Evolutionary conservation across 768 basidiomycete genomes (phyloP).

Genomic region (Chalciporus chontae): DNA sequence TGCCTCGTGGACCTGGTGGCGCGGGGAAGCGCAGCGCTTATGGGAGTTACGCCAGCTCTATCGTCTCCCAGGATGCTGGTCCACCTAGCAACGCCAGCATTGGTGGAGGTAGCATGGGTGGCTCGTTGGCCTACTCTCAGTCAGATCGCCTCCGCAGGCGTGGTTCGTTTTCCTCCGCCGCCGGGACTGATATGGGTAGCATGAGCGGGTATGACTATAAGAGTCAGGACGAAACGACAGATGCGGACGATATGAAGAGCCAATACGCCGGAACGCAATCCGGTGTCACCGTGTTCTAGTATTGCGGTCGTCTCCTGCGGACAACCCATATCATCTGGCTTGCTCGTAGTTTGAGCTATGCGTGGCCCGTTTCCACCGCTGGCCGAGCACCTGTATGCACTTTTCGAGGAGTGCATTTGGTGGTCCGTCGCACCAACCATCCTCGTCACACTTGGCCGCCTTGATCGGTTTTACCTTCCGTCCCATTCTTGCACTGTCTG

Average conservation of each 20-base stretch:
- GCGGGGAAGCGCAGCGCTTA: constrained; percentile 75
- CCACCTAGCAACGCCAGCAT: constrained; percentile 59
- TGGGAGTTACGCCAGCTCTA: constrained; percentile 81
- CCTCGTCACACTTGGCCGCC: constrained; percentile 13
- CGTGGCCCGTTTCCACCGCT: constrained; percentile 1
- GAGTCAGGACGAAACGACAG: constrained; percentile 80
- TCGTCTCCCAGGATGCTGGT: constrained; percentile 88
- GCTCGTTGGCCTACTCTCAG: constrained; percentile 80
- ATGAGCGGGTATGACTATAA: constrained; percentile 79
- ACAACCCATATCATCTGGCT: constrained; percentile 4
- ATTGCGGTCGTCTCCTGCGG: neutral
- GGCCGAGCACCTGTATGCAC: constrained; percentile 12
- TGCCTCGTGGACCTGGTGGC: constrained; percentile 55
- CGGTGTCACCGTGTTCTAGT: constrained; percentile 81
- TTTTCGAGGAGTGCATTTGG: constrained; percentile 5
- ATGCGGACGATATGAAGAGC: constrained; percentile 84
- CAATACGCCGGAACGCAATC: constrained; percentile 85
- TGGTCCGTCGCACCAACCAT: constrained; percentile 8
- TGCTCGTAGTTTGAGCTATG: constrained; percentile 15
- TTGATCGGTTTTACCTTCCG: constrained; percentile 1
- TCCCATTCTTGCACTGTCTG: neutral
- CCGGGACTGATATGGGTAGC: constrained; percentile 76
- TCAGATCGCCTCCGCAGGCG: constrained; percentile 83
- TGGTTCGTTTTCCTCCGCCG: constrained; percentile 70
- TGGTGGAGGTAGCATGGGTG: constrained; percentile 44